Percentiles rank a stretch among this genome's conserved stretches.
These are phyloP conservation scores for Tillandsia fasciculata DNA, from an alignment of 176 grass and related monocot genomes.

Conservation along the genomic window DNA sequence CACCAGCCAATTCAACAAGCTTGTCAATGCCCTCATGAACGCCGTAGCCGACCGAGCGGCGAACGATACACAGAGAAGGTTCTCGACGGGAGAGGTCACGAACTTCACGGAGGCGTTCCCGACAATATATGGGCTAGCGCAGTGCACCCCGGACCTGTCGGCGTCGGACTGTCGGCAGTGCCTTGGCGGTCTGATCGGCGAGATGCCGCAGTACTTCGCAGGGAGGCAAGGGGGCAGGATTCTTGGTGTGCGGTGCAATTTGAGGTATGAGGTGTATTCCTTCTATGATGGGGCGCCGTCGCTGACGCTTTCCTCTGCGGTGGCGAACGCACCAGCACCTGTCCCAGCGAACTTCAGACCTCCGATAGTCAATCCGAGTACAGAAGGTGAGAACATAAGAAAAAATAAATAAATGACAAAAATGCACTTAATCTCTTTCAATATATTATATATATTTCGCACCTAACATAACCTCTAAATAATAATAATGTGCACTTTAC, in stretches of 20 bases:
- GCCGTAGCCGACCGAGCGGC: background rate
- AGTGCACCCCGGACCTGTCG: background rate
- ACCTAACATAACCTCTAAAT: too few species aligned
- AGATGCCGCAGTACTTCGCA: background rate
- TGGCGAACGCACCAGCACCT: background rate
- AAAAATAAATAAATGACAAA: too few species aligned
- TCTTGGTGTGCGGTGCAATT: constrained; percentile 32
- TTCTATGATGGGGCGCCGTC: constrained; percentile 23
- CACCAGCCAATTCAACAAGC: background rate
- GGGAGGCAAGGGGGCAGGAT: constrained; percentile 33
- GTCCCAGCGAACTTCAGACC: background rate
- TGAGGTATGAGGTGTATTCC: constrained; percentile 38
- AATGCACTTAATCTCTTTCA: too few species aligned
- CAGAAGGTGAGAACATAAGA: background rate
- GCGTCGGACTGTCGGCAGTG: constrained; percentile 23
- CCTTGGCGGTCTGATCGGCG: constrained; percentile 5
- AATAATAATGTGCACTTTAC: too few species aligned
- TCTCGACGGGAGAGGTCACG: background rate
- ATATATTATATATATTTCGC: too few species aligned
- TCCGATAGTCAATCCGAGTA: background rate
- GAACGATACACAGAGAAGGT: background rate
- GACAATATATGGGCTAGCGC: background rate
- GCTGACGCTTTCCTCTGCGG: constrained; percentile 15
- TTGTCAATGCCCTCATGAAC: background rate
- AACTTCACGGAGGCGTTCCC: background rate